phyloP scores from a whole-genome alignment of 257 asterid species.

The Cordia subcordata region DNA sequence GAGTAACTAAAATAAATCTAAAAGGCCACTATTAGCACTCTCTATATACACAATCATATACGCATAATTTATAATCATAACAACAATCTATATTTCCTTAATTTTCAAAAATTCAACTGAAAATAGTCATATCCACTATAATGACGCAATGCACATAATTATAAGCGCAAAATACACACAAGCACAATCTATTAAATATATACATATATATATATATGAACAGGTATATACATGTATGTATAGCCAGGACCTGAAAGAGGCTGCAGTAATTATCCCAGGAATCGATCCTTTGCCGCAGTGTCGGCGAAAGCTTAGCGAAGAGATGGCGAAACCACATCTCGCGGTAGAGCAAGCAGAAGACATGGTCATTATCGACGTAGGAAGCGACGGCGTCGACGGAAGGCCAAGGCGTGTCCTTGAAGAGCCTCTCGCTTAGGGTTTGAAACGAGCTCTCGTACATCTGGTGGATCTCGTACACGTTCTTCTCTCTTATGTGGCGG shows the following conservation, averaged over 20 bases:
- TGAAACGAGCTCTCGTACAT: slow-evolving; percentile 92
- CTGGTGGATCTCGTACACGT: slow-evolving; percentile 93
- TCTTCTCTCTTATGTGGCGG: slow-evolving; percentile 94
- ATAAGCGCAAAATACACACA: no score
- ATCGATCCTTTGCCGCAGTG: slow-evolving; percentile 74
- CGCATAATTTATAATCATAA: no score
- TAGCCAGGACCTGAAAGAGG: slow-evolving; percentile 63
- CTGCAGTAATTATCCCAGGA: slow-evolving; percentile 95
- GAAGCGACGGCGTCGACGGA: slow-evolving; percentile 83
- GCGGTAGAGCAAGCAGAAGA: slow-evolving; percentile 87
- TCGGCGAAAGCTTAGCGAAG: slow-evolving; percentile 81
- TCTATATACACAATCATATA: no score
- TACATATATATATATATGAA: no score
- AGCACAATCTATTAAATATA: no score
- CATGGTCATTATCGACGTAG: slow-evolving; percentile 86
- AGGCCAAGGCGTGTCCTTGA: slow-evolving; percentile 94
- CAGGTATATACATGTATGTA: neutral
- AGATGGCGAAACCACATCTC: slow-evolving; percentile 98
- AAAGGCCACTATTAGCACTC: no score
- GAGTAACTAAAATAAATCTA: no score
- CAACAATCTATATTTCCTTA: no score
- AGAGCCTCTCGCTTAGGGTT: slow-evolving; percentile 81
- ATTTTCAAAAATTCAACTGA: no score
- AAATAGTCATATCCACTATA: no score
- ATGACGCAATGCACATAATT: no score